These are phyloP conservation scores for Podaxis pistillaris DNA, from an alignment of 768 basidiomycete species.

Conservation along the genomic window DNA sequence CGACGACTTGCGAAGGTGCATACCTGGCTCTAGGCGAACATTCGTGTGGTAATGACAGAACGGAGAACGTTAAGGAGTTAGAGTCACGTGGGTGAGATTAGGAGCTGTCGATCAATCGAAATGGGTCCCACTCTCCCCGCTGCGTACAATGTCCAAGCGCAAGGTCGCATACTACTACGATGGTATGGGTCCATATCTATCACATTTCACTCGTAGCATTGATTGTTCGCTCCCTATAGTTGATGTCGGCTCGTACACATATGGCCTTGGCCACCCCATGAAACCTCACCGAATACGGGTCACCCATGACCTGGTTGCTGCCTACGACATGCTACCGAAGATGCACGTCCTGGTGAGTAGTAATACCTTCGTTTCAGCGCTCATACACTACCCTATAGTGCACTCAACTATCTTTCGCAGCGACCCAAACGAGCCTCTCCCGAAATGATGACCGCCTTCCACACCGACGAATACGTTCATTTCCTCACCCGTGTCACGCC, in stretches of 20 bases:
- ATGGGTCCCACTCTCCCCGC: neutral
- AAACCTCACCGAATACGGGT: slow-evolving; percentile 95
- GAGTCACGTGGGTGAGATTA: slow-evolving; percentile 1
- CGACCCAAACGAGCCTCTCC: slow-evolving; percentile 68
- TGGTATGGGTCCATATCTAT: slow-evolving; percentile 36
- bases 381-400: neutral
- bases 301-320: slow-evolving; percentile 86
- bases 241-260: slow-evolving; percentile 73
- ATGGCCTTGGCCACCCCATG: slow-evolving; percentile 90
- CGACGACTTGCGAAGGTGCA: neutral
- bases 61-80: neutral
- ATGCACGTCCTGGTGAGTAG: slow-evolving; percentile 85
- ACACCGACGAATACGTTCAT: slow-evolving; percentile 97
- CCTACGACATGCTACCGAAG: slow-evolving; percentile 91
- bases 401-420: slow-evolving; percentile 33
- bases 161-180: slow-evolving; percentile 84
- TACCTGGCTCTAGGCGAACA: neutral
- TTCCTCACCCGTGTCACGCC: slow-evolving; percentile 87
- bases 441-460: slow-evolving; percentile 87
- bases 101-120: neutral
- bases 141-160: slow-evolving; percentile 55
- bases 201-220: neutral
- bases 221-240: slow-evolving; percentile 34
- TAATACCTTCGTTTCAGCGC: neutral
- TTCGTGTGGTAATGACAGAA: neutral